phyloP scores from a whole-genome alignment of 108 stramenopile genomes.

The Parietichytrium sp. region DNA sequence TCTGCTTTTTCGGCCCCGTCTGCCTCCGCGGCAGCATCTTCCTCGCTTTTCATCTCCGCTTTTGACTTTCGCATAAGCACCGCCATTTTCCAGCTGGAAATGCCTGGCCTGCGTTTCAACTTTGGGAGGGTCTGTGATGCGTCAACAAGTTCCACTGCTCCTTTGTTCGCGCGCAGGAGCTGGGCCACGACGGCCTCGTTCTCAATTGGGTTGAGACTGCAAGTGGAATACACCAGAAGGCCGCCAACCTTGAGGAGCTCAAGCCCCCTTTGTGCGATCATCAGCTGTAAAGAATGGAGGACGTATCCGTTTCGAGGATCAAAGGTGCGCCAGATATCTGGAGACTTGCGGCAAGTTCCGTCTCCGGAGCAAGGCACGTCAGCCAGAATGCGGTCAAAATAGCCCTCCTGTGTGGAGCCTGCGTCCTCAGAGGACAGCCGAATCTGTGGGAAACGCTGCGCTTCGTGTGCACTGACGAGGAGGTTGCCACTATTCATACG shows the following conservation, averaged over 20 bases:
- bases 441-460: constrained; percentile 74
- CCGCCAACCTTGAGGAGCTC: constrained; percentile 69
- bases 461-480: constrained; percentile 83
- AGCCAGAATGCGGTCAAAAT: constrained; percentile 90
- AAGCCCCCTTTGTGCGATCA: constrained; percentile 58
- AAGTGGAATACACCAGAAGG: constrained; percentile 90
- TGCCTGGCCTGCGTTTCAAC: constrained; percentile 77
- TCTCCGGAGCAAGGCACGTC: constrained; percentile 98
- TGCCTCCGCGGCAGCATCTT: neutral
- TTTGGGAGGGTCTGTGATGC: constrained; percentile 57
- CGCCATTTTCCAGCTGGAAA: constrained; percentile 70
- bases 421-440: constrained; percentile 8
- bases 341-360: constrained; percentile 93
- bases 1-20: neutral
- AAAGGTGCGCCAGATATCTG: constrained; percentile 83
- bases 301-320: constrained; percentile 17
- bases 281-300: constrained; percentile 59
- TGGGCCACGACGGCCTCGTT: constrained; percentile 93
- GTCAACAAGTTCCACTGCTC: constrained; percentile 75
- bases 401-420: constrained; percentile 36
- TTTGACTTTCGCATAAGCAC: neutral
- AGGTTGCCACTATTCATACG: constrained; percentile 70
- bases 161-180: constrained; percentile 49
- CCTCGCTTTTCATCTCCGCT: no score
- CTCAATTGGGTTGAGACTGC: constrained; percentile 94